Base-by-base conservation (phyloP, 108 stramenopile species). In the Cyclostephanos tholiformis region DNA sequence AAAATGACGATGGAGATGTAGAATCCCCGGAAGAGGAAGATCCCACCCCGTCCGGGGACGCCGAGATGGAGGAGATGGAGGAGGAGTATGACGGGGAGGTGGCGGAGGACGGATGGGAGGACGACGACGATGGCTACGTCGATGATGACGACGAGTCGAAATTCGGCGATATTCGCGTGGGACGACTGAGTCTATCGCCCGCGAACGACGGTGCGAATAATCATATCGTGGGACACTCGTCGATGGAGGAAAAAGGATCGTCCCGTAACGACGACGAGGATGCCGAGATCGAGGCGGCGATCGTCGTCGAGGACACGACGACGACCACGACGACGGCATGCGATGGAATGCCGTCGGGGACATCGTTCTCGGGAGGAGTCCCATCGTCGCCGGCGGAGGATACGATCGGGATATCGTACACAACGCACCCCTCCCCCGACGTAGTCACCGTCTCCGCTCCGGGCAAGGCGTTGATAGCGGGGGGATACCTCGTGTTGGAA, bases 401-500 rank as follows among this genome's bases (percentile, higher is more conserved):
- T n/a, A n/a, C n/a, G n/a, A n/a, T n/a, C n/a, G n/a, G n/a, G n/a
- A n/a, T n/a, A n/a, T n/a, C n/a, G n/a, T n/a, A n/a, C n/a, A n/a
- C n/a, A n/a, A n/a, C n/a, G n/a, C n/a, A 8, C 38, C 36, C 2
- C 36, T 13, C 56, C 57, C 50, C 71, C 36, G 69, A 51, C 7
- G 44, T 51, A 0, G 76, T 81, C 46, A 85, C 87, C 23, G 88
- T 81, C 30, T 89, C 87, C 10, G 90, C 90, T 10, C 98, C 98
- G 2, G 98, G 98, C 22, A 98, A 98, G 67, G 88, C 96, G 16
- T 82, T 98, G 32, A 64, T 98, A 39, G 97, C 93, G 9, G 98
- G 98, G 20, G 98, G 98, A 32, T 98, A 97, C 72, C 86, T 97
- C 11, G 96, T 98, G 26, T 78, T 98, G 61, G 97, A 98, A 65